Percentiles rank a stretch among this genome's conserved stretches.
These are phyloP conservation scores for Leucocoprinus leucothites DNA, from an alignment of 768 basidiomycete species.

Conservation along the genomic window DNA sequence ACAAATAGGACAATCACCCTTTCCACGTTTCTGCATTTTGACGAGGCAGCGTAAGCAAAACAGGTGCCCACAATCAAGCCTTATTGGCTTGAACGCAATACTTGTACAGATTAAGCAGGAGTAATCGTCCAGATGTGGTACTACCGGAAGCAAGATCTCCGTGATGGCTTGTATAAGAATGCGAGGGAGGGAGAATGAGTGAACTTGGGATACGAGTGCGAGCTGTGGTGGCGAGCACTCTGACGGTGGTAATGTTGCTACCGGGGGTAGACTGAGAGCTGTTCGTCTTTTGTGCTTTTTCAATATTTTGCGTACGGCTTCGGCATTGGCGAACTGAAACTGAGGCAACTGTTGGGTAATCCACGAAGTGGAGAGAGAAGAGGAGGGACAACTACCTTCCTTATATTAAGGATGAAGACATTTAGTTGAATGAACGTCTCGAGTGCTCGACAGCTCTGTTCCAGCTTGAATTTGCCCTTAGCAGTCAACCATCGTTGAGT, in stretches of 20 bases:
- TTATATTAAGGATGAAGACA: slow-evolving; percentile 72
- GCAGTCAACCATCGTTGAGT: slow-evolving; percentile 54
- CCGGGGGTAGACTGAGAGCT: slow-evolving; percentile 58
- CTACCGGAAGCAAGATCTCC: slow-evolving; percentile 77
- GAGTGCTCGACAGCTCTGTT: slow-evolving; percentile 56
- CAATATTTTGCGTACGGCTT: slow-evolving; percentile 89
- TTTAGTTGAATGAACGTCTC: slow-evolving; percentile 76
- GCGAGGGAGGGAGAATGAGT: slow-evolving; percentile 29
- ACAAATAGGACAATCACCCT: slow-evolving; percentile 82
- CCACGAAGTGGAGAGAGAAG: not conserved
- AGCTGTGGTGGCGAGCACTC: slow-evolving; percentile 14
- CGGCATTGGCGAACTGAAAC: slow-evolving; percentile 83
- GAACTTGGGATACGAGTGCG: slow-evolving; percentile 9
- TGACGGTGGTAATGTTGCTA: not conserved
- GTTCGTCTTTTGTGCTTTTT: slow-evolving; percentile 95
- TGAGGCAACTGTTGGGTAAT: slow-evolving; percentile 19
- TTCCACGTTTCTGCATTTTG: slow-evolving; percentile 85
- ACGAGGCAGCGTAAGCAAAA: slow-evolving; percentile 80
- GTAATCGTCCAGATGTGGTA: slow-evolving; percentile 83
- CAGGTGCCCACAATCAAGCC: slow-evolving; percentile 76
- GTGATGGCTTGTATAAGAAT: slow-evolving; percentile 78
- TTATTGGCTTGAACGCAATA: slow-evolving; percentile 91
- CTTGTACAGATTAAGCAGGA: slow-evolving; percentile 83
- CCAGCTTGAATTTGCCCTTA: slow-evolving; percentile 49
- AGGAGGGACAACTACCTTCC: slow-evolving; percentile 50